A percentile compares a stretch with the other conserved stretches of the same genome.
Evolutionary conservation across 768 basidiomycete genomes (phyloP).

Genomic region (Trametes villosa): DNA sequence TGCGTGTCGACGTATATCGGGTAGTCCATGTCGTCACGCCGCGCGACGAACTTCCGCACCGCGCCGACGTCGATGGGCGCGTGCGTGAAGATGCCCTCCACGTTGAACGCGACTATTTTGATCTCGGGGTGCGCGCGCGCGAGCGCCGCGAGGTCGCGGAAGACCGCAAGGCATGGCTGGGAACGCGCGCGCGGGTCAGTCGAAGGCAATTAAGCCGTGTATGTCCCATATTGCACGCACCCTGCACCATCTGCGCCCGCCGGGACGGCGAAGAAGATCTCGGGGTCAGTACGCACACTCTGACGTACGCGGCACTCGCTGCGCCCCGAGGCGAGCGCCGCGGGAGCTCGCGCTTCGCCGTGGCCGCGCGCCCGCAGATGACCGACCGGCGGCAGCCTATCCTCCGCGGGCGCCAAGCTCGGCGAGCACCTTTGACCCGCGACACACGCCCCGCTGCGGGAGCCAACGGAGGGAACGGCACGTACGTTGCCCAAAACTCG

Average conservation of each 20-base stretch:
- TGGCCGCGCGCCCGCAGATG: neutral
- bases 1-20: conserved; percentile 34
- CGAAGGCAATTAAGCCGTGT: conserved; percentile 24
- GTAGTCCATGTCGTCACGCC: conserved; percentile 34
- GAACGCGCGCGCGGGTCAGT: conserved; percentile 15
- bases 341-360: neutral
- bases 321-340: conserved; percentile 4
- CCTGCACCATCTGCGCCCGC: conserved; percentile 28
- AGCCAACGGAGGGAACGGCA: neutral
- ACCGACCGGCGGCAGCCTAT: neutral
- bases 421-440: neutral
- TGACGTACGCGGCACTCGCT: conserved; percentile 4
- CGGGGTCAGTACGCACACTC: conserved; percentile 20
- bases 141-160: conserved; percentile 31
- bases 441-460: neutral
- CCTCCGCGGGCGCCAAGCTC: neutral
- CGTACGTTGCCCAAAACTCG: conserved; percentile 39
- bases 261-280: conserved; percentile 17
- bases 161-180: conserved; percentile 36
- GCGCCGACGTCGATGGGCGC: conserved; percentile 29
- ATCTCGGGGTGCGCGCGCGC: conserved; percentile 28
- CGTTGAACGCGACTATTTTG: conserved; percentile 36
- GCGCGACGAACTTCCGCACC: conserved; percentile 30
- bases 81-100: conserved; percentile 37
- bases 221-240: conserved; percentile 26